These are phyloP conservation scores for Acacia confusa DNA, from an alignment of 306 rosid species.

Conservation along the genomic window DNA sequence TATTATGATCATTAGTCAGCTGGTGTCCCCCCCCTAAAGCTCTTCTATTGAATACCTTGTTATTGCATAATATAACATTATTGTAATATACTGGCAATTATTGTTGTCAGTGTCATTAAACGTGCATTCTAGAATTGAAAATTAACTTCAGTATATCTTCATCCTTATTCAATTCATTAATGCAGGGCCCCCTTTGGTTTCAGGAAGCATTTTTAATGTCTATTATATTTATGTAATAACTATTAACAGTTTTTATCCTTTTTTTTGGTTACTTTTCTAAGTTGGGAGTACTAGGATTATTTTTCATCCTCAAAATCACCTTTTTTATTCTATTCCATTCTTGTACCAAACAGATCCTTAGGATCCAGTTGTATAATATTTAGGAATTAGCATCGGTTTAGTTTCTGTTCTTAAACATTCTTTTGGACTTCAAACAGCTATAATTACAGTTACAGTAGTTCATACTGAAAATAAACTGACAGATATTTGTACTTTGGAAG, in stretches of 20 bases:
- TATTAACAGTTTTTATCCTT: background rate
- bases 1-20: conserved; percentile 19
- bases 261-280: background rate
- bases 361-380: background rate
- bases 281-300: background rate
- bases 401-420: conserved; percentile 5
- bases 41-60: background rate
- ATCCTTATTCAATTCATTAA: background rate
- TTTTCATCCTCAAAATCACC: background rate
- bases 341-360: background rate
- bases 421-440: background rate
- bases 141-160: conserved; percentile 1
- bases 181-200: background rate
- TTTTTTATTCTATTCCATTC: background rate
- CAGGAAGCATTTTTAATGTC: background rate
- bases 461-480: background rate
- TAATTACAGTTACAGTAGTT: conserved; percentile 11
- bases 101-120: conserved; percentile 14
- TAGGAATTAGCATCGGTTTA: conserved; percentile 1
- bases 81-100: background rate
- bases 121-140: conserved; percentile 4
- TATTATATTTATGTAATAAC: no score
- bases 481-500: conserved; percentile 8
- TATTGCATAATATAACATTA: background rate
- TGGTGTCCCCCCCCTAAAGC: background rate